These are phyloP conservation scores for Candida anutae DNA, from an alignment of 1,139 yeast genomes.

Conservation along the genomic window DNA sequence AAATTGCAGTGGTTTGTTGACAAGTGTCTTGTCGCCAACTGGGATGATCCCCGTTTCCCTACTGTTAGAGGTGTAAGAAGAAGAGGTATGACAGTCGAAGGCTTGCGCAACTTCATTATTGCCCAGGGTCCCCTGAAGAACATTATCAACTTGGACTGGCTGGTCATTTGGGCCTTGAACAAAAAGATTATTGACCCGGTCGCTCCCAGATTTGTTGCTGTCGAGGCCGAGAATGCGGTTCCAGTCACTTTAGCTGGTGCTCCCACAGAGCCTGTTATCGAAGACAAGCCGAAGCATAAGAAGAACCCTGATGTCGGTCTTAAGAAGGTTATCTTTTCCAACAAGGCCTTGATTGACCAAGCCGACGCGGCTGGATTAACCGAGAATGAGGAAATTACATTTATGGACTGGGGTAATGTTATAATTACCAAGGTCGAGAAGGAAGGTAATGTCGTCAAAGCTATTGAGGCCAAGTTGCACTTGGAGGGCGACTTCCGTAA, in stretches of 20 bases:
- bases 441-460: constrained; percentile 44
- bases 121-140: constrained; percentile 97
- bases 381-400: constrained; percentile 79
- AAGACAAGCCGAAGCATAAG: constrained; percentile 87
- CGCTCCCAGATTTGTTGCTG: constrained; percentile 91
- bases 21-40: constrained; percentile 71
- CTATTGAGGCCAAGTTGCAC: constrained; percentile 74
- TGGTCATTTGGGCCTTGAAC: constrained; percentile 92
- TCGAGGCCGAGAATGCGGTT: constrained; percentile 54
- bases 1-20: constrained; percentile 98
- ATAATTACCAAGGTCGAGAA: constrained; percentile 66
- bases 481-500: constrained; percentile 97
- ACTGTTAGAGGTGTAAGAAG: constrained; percentile 98
- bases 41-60: constrained; percentile 99
- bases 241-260: constrained; percentile 61
- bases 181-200: constrained; percentile 93
- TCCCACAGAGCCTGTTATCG: constrained; percentile 54
- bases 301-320: constrained; percentile 88
- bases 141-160: constrained; percentile 95
- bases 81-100: constrained; percentile 99
- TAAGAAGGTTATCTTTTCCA: constrained; percentile 66
- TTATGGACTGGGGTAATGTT: constrained; percentile 99
- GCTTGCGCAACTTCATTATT: constrained; percentile 83
- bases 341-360: constrained; percentile 71
- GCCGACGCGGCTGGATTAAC: constrained; percentile 74